Evolutionary conservation across 2,329 filamentous ascomycete genomes (phyloP).

Genomic region (Talaromyces sp.): DNA sequence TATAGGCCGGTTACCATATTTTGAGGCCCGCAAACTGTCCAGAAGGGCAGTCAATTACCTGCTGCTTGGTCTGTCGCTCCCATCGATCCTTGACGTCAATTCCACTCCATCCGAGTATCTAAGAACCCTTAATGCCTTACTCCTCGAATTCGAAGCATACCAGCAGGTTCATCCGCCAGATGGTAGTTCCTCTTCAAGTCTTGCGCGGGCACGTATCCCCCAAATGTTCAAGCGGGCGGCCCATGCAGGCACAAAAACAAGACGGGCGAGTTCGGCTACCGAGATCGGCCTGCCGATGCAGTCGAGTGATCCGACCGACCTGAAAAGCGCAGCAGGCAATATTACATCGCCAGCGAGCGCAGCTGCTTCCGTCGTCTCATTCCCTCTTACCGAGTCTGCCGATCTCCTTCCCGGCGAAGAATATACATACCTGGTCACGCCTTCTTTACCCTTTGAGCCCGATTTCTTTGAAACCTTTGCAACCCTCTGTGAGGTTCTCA

Average conservation of each 20-base stretch:
- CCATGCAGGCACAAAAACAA: slow-evolving; percentile 60
- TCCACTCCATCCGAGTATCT: slow-evolving; percentile 82
- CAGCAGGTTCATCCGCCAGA: slow-evolving; percentile 83
- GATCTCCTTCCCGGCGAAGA: slow-evolving; percentile 80
- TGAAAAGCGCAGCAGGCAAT: slow-evolving; percentile 48
- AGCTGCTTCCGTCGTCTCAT: slow-evolving; percentile 42
- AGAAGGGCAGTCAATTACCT: slow-evolving; percentile 93
- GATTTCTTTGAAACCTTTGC: slow-evolving; percentile 97
- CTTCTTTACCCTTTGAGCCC: slow-evolving; percentile 88
- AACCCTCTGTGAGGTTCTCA: slow-evolving; percentile 90
- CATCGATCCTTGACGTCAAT: slow-evolving; percentile 83
- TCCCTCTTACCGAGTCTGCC: slow-evolving; percentile 52
- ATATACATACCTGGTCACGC: slow-evolving; percentile 87
- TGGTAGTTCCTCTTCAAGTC: slow-evolving; percentile 66
- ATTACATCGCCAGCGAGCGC: slow-evolving; percentile 41
- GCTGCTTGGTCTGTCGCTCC: slow-evolving; percentile 86
- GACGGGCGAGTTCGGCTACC: slow-evolving; percentile 60
- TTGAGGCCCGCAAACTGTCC: slow-evolving; percentile 79
- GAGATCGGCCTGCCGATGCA: slow-evolving; percentile 61
- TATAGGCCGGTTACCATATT: slow-evolving; percentile 79
- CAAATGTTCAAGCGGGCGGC: slow-evolving; percentile 76
- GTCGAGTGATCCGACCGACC: slow-evolving; percentile 50
- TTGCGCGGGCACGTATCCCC: slow-evolving; percentile 77
- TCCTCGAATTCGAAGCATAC: slow-evolving; percentile 92
- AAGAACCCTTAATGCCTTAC: slow-evolving; percentile 78